phyloP scores from a whole-genome alignment of 805 yeast species.

The Blastobotrys robertii region DNA sequence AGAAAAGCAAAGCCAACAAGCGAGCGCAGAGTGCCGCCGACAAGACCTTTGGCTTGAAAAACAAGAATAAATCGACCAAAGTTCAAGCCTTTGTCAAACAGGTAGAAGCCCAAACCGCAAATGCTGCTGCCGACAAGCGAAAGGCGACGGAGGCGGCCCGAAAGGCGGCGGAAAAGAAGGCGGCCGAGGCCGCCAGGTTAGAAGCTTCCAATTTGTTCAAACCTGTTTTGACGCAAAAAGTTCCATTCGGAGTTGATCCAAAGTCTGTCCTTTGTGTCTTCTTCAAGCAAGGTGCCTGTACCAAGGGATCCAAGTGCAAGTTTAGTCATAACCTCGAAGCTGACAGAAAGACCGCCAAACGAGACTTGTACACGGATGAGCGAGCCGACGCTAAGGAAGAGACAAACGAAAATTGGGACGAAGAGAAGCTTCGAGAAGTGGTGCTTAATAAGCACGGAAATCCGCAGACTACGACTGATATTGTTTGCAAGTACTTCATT shows the following conservation, averaged over 20 bases:
- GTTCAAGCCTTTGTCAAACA: constrained; percentile 69
- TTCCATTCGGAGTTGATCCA: constrained; percentile 97
- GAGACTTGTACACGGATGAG: constrained; percentile 85
- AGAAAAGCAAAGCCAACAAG: constrained; percentile 49
- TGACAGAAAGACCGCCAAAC: constrained; percentile 84
- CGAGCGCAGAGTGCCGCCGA: constrained; percentile 58
- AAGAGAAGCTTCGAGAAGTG: constrained; percentile 81
- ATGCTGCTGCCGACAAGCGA: constrained; percentile 44
- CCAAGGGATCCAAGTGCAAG: constrained; percentile 59
- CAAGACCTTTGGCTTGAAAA: constrained; percentile 91
- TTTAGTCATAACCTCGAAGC: constrained; percentile 81
- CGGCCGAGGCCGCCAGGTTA: constrained; percentile 78
- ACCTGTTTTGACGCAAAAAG: constrained; percentile 61
- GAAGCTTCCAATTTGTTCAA: constrained; percentile 78
- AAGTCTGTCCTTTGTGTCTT: constrained; percentile 84
- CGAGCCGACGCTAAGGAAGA: constrained; percentile 62
- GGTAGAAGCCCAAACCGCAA: constrained; percentile 54
- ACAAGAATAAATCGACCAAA: constrained; percentile 86
- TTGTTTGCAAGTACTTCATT: constrained; percentile 84
- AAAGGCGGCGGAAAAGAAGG: constrained; percentile 71
- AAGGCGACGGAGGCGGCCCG: constrained; percentile 66
- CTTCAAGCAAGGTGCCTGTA: constrained; percentile 80
- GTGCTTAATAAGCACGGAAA: constrained; percentile 90
- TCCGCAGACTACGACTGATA: constrained; percentile 87
- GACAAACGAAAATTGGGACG: constrained; percentile 96